Evolutionary conservation across 441 rosid genomes (phyloP).

Genomic region (Hypseocharis bilobata): DNA sequence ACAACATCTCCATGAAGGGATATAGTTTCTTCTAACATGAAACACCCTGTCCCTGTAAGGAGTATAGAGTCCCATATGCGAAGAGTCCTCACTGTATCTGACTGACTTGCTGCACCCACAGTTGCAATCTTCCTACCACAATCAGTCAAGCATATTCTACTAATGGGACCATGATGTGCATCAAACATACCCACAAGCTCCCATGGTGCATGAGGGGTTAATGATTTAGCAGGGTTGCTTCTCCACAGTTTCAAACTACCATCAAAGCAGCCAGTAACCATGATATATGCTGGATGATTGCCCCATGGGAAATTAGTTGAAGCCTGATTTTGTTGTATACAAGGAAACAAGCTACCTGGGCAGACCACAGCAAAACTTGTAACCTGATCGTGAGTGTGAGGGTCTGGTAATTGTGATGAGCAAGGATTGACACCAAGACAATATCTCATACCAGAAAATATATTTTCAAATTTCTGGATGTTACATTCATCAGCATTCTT

Average conservation of each 20-base stretch:
- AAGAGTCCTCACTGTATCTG: conserved; percentile 32
- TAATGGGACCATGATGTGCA: conserved; percentile 51
- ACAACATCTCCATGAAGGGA: conserved; percentile 41
- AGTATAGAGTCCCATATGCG: conserved; percentile 57
- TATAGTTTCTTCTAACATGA: conserved; percentile 59
- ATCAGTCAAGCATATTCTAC: conserved; percentile 47
- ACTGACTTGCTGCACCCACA: conserved; percentile 32
- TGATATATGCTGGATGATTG: conserved; percentile 46
- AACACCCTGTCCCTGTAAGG: conserved; percentile 52
- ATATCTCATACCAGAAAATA: conserved; percentile 40
- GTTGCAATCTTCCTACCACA: conserved; percentile 72
- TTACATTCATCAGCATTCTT: conserved; percentile 27
- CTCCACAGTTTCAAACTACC: conserved; percentile 83
- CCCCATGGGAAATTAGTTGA: conserved; percentile 23
- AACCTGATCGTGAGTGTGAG: conserved; percentile 41
- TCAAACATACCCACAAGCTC: conserved; percentile 71
- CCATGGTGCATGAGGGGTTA: conserved; percentile 37
- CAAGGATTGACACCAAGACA: conserved; percentile 45
- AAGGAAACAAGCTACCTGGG: conserved; percentile 38
- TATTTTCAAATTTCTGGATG: conserved; percentile 40
- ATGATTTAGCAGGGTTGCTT: conserved; percentile 36
- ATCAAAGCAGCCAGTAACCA: conserved; percentile 80
- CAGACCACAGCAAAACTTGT: conserved; percentile 62
- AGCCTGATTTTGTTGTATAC: conserved; percentile 25
- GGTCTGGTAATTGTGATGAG: conserved; percentile 64